Conservation (phyloP, 2,329 filamentous ascomycete genomes). For the Botrytis sinoallii region DNA sequence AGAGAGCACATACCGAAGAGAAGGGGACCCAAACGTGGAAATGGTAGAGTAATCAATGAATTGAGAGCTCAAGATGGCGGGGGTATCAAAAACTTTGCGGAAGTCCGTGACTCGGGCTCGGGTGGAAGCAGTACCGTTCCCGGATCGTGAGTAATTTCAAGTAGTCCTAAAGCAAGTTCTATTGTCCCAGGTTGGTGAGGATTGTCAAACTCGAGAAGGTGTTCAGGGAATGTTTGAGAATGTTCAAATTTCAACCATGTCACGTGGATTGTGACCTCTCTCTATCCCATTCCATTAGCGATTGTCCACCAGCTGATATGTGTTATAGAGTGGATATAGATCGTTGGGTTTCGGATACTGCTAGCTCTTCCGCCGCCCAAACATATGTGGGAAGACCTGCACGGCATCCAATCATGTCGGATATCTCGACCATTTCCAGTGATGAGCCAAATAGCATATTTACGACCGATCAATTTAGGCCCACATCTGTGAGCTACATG, state of each 20-base stretch:
- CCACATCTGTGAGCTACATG: constrained; percentile 48
- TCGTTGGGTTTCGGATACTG: constrained; percentile 30
- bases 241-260: neutral
- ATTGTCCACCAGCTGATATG: neutral
- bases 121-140: constrained; percentile 28
- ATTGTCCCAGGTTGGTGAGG: too few relatives aligned
- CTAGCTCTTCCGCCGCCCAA: constrained; percentile 25
- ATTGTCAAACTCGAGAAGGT: neutral
- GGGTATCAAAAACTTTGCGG: constrained; percentile 36
- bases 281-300: neutral
- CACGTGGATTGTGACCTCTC: neutral
- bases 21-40: constrained; percentile 60
- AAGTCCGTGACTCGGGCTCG: constrained; percentile 31
- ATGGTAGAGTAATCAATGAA: constrained; percentile 61
- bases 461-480: constrained; percentile 43
- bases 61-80: constrained; percentile 50
- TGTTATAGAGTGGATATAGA: constrained; percentile 26
- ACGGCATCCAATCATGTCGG: constrained; percentile 36
- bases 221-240: neutral
- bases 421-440: constrained; percentile 38
- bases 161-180: neutral
- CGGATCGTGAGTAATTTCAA: constrained; percentile 28
- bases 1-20: constrained; percentile 63
- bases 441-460: constrained; percentile 40
- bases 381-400: constrained; percentile 19